Conservation (phyloP, 2,329 filamentous ascomycete genomes). For the Pyrenophora graminea region DNA sequence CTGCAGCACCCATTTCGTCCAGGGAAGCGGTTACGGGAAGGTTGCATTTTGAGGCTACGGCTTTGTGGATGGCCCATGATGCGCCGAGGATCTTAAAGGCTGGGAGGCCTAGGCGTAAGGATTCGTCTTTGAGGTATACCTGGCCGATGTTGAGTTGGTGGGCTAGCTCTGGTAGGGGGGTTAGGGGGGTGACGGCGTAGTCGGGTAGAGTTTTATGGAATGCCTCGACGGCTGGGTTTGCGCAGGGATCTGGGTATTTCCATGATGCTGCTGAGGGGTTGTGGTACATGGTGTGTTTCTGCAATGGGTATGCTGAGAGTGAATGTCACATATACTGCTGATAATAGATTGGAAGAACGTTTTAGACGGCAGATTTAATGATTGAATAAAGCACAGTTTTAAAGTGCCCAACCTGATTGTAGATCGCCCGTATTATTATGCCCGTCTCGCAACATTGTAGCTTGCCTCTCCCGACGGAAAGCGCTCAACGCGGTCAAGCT, state of each 20-base stretch:
- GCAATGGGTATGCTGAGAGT: neutral
- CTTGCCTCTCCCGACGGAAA: slow-evolving; percentile 7
- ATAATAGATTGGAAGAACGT: no score
- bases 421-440: no score
- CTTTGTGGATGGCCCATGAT: slow-evolving; percentile 70
- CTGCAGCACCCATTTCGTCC: slow-evolving; percentile 47
- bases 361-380: no score
- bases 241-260: slow-evolving; percentile 16
- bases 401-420: no score
- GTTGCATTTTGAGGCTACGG: slow-evolving; percentile 54
- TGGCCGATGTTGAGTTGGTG: slow-evolving; percentile 56
- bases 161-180: slow-evolving; percentile 59
- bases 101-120: slow-evolving; percentile 67
- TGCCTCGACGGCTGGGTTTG: slow-evolving; percentile 24
- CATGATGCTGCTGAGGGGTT: slow-evolving; percentile 35
- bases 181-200: slow-evolving; percentile 61
- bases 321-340: neutral
- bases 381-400: no score
- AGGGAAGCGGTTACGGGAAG: slow-evolving; percentile 52
- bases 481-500: slow-evolving; percentile 1
- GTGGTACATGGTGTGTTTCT: slow-evolving; percentile 25
- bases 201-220: slow-evolving; percentile 65
- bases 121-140: slow-evolving; percentile 74
- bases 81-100: slow-evolving; percentile 83
- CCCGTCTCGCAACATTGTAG: neutral